Conservation (phyloP, 2,329 filamentous ascomycete genomes). For the Pseudogymnoascus sp. region DNA sequence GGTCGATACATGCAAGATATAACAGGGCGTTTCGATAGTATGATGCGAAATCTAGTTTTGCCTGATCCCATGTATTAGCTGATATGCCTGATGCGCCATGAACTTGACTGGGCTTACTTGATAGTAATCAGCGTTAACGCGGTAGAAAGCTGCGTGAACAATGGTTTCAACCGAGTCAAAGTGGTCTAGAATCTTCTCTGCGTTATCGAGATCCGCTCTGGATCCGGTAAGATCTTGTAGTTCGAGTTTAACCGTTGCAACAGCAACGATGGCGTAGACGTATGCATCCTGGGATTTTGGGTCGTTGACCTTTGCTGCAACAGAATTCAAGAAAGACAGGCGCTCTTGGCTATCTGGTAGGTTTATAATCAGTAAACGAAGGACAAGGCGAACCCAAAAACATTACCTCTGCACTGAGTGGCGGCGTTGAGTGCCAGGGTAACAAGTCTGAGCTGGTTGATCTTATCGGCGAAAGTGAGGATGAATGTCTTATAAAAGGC, state of each 20-base stretch:
- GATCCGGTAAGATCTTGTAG: constrained; percentile 75
- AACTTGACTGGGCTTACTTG: constrained; percentile 45
- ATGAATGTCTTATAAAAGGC: constrained; percentile 92
- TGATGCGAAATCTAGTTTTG: constrained; percentile 84
- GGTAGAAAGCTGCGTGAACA: constrained; percentile 94
- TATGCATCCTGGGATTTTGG: constrained; percentile 91
- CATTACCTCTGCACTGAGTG: constrained; percentile 69
- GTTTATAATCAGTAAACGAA: constrained; percentile 15
- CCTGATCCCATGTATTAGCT: constrained; percentile 33
- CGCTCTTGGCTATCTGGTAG: constrained; percentile 74
- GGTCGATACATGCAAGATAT: constrained; percentile 92
- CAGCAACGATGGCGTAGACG: constrained; percentile 87
- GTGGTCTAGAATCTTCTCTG: constrained; percentile 78
- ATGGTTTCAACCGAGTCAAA: constrained; percentile 95
- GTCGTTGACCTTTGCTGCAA: constrained; percentile 84
- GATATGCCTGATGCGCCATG: not conserved
- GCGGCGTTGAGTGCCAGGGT: constrained; percentile 82
- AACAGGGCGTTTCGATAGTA: constrained; percentile 98
- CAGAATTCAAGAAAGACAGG: constrained; percentile 73
- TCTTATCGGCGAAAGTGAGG: constrained; percentile 93
- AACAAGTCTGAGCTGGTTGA: constrained; percentile 97
- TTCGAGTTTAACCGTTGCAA: constrained; percentile 79
- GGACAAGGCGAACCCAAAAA: not conserved
- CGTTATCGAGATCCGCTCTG: constrained; percentile 77
- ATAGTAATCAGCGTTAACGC: constrained; percentile 91